Conservation (phyloP, 345 rosid species). For the Populus pruinosa region DNA sequence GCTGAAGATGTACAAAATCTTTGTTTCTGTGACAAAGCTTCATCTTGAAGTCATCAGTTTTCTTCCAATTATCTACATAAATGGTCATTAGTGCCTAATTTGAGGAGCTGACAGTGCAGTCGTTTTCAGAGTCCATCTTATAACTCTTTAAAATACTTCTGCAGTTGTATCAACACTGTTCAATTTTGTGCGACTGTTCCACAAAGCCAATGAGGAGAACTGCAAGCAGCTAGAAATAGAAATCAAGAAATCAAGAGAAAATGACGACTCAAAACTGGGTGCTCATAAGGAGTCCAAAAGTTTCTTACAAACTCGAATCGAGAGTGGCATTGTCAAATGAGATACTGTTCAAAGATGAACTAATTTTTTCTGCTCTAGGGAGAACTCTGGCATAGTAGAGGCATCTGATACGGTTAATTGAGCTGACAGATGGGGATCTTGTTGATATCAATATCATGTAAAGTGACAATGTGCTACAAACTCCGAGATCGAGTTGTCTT, state of each 20-base stretch:
- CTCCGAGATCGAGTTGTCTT: constrained; percentile 2
- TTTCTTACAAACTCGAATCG: constrained; percentile 15
- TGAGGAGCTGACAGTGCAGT: neutral
- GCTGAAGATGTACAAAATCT: neutral
- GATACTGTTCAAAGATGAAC: neutral
- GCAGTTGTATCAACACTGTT: constrained; percentile 73
- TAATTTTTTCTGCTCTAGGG: neutral
- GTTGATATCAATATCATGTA: neutral
- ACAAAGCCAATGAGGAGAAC: constrained; percentile 75
- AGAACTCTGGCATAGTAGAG: neutral
- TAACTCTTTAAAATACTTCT: constrained; percentile 8
- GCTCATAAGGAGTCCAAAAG: constrained; percentile 37
- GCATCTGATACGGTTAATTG: neutral
- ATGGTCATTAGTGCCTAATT: neutral
- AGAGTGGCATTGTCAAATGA: constrained; percentile 29
- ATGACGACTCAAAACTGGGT: constrained; percentile 38
- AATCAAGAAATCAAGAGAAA: constrained; percentile 55
- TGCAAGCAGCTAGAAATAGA: constrained; percentile 68
- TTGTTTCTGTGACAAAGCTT: neutral
- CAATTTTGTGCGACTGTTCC: constrained; percentile 74
- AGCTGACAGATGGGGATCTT: neutral
- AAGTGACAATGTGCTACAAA: neutral
- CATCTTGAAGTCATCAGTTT: neutral
- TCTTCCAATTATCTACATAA: neutral
- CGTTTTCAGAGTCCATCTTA: neutral